Conservation (phyloP, 1,139 yeast genomes). For the Zygosaccharomyces sapae region DNA sequence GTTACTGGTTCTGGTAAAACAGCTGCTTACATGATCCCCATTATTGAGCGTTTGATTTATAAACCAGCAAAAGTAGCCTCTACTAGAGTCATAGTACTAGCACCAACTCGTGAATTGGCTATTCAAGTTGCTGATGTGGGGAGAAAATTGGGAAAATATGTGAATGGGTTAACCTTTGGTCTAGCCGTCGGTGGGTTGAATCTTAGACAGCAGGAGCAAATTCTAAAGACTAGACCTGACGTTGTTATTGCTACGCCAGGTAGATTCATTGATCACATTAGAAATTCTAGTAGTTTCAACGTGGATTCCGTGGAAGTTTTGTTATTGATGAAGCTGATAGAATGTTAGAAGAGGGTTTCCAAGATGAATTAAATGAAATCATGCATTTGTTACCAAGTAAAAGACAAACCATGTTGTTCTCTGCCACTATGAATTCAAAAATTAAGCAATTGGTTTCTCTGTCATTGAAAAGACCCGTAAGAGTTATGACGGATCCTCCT, state of each 20-base stretch:
- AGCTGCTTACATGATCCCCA: constrained; percentile 95
- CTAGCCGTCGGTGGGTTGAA: constrained; percentile 97
- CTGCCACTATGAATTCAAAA: constrained; percentile 96
- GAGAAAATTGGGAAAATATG: constrained; percentile 72
- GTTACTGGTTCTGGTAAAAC: constrained; percentile 99
- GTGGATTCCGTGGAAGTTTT: constrained; percentile 88
- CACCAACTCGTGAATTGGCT: constrained; percentile 98
- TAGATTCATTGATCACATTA: constrained; percentile 91
- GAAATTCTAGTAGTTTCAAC: constrained; percentile 89
- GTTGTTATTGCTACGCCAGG: constrained; percentile 96
- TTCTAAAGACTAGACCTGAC: constrained; percentile 87
- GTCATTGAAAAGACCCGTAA: constrained; percentile 82
- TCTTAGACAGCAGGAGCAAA: constrained; percentile 90
- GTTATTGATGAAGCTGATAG: constrained; percentile 94
- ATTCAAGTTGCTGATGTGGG: constrained; percentile 96
- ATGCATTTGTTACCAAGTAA: constrained; percentile 79
- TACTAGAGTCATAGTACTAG: constrained; percentile 81
- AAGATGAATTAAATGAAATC: constrained; percentile 86
- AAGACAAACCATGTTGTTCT: constrained; percentile 88
- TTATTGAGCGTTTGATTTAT: constrained; percentile 83
- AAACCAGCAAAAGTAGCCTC: constrained; percentile 82
- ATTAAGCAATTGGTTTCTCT: constrained; percentile 84
- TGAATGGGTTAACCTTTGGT: constrained; percentile 74
- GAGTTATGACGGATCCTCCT: constrained; percentile 96
- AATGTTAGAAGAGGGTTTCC: constrained; percentile 98